These are phyloP conservation scores for Rhizopogon roseolus DNA, from an alignment of 768 basidiomycete genomes.

Conservation along the genomic window DNA sequence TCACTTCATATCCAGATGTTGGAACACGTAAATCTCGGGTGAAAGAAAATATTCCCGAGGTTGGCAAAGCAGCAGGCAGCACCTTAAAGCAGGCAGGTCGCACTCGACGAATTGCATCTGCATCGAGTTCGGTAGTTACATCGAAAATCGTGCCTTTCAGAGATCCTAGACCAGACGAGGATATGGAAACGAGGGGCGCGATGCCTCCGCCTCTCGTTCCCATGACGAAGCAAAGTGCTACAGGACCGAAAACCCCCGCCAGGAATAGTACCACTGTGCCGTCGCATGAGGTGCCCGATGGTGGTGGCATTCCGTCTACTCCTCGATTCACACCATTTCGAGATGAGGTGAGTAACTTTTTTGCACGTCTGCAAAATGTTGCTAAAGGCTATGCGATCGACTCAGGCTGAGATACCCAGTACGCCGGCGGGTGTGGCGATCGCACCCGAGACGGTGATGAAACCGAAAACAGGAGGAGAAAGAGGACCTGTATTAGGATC, in stretches of 20 bases:
- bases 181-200: constrained; percentile 12
- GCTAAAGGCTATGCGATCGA: constrained; percentile 3
- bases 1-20: constrained; percentile 62
- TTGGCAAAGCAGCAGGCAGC: constrained; percentile 62
- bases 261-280: constrained; percentile 30
- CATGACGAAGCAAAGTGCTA: constrained; percentile 20
- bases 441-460: constrained; percentile 61
- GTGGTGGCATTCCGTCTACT: constrained; percentile 34
- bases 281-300: constrained; percentile 32
- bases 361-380: background rate
- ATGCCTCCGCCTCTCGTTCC: constrained; percentile 35
- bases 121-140: constrained; percentile 25
- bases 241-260: constrained; percentile 29
- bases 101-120: constrained; percentile 46
- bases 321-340: constrained; percentile 68
- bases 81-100: constrained; percentile 60
- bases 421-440: constrained; percentile 24
- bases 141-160: constrained; percentile 63
- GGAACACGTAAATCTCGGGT: constrained; percentile 74
- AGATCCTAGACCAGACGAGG: constrained; percentile 50
- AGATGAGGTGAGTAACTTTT: constrained; percentile 51
- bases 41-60: constrained; percentile 75
- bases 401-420: constrained; percentile 20
- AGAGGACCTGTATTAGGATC: constrained; percentile 42
- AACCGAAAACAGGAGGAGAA: constrained; percentile 46